Evolutionary conservation across 2,329 filamentous ascomycete species (phyloP).

Genomic region (Penicillium sp.): DNA sequence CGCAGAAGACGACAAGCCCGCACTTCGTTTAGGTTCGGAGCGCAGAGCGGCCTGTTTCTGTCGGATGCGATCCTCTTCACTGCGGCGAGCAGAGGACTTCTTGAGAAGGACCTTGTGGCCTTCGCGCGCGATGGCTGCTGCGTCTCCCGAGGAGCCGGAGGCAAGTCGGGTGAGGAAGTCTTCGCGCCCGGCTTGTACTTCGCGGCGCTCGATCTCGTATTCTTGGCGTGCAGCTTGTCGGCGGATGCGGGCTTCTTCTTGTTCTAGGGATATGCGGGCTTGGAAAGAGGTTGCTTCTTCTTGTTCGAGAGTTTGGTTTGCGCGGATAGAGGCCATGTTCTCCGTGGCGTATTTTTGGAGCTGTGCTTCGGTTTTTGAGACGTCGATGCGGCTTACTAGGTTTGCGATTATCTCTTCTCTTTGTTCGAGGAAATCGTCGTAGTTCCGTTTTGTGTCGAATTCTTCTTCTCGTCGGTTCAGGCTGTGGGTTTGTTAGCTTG

Average conservation of each 20-base stretch:
- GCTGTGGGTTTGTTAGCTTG: conserved; percentile 47
- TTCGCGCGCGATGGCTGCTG: conserved; percentile 56
- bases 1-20: conserved; percentile 15
- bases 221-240: conserved; percentile 66
- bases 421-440: conserved; percentile 92
- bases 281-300: conserved; percentile 51
- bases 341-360: conserved; percentile 71
- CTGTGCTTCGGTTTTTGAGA: conserved; percentile 61
- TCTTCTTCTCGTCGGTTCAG: conserved; percentile 91
- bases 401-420: conserved; percentile 91
- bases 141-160: conserved; percentile 60
- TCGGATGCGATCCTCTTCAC: conserved; percentile 52
- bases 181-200: conserved; percentile 63
- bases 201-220: conserved; percentile 69
- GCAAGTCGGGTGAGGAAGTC: conserved; percentile 72
- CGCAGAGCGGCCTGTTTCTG: conserved; percentile 47
- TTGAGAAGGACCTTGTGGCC: conserved; percentile 66
- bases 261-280: conserved; percentile 57
- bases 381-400: conserved; percentile 71
- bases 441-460: conserved; percentile 79
- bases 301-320: conserved; percentile 51
- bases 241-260: conserved; percentile 65
- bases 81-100: conserved; percentile 65
- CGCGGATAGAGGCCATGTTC: conserved; percentile 62
- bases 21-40: conserved; percentile 32